Base-by-base conservation (phyloP, 192 early-diverging fungal species). In the Linnemannia schmuckeri region DNA sequence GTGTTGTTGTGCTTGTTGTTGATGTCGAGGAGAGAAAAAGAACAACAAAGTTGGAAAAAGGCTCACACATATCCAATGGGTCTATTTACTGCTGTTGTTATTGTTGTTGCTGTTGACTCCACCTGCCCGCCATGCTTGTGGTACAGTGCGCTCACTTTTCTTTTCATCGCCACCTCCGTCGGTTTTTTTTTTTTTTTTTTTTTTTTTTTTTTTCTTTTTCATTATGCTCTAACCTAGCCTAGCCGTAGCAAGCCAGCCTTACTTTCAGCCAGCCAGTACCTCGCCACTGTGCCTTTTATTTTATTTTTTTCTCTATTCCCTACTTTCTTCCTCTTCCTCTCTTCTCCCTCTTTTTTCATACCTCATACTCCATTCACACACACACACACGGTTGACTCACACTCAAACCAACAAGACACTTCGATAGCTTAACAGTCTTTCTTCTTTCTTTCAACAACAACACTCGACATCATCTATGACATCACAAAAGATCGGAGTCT, bases 401-500 rank as follows among this genome's bases (percentile, higher is more conserved):
- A 35, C 18, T 57, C 30, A 35, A 47, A 30, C 47, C 35, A 35
- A 30, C 33, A 33, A 22, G 22, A 47, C 76, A 47, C n/a, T 46
- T 46, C 44, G 44, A 46, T 2, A 46, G 12, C 3, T 46, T 2
- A 52, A 30, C n/a, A 20, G 8, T 24, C 63, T 47, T 42, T 63
- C 20, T 15, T 44, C 49, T 63, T 12, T 49, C 49, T 12, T 40
- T 0, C 42, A 33, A 63, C 37, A 30, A 33, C 61, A 66, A 70
- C 42, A 40, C n/a, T 49, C 30, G 35, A 15, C 18, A 3, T 49
- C 35, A n/a, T 35, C 66, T 68, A 76, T 76, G 74, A 52, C 79
- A 49, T 75, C 76, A 22, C 76, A 68, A 20, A 81, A 87, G 49
- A 72, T 87, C 63, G 85, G 85, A 41, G 63, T 66, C 20, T 41